These are phyloP conservation scores for Cryomyces minteri DNA, from an alignment of 495 filamentous ascomycete genomes.

Conservation along the genomic window DNA sequence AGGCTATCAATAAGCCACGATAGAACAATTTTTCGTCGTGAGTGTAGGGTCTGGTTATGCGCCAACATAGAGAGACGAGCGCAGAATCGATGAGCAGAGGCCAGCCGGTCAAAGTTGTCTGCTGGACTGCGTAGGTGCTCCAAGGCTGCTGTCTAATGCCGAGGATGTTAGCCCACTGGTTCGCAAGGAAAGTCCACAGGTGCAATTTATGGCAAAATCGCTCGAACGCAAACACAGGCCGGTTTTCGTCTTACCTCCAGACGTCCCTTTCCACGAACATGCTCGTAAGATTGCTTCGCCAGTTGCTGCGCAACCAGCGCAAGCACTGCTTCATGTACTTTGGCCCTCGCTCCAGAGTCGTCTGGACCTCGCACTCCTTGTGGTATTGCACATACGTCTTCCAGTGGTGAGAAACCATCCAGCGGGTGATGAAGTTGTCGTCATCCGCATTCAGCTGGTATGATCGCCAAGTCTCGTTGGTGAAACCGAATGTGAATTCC, in stretches of 20 bases:
- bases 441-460: conserved; percentile 44
- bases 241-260: conserved; percentile 24
- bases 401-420: conserved; percentile 34
- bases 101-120: conserved; percentile 40
- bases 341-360: conserved; percentile 33
- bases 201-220: too few relatives aligned
- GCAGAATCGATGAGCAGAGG: conserved; percentile 35
- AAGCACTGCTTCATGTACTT: conserved; percentile 42
- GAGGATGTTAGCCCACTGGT: not conserved
- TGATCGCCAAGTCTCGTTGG: conserved; percentile 33
- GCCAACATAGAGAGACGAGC: conserved; percentile 20
- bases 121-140: conserved; percentile 41
- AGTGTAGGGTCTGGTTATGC: not conserved
- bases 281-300: conserved; percentile 40
- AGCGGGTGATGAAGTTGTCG: conserved; percentile 54
- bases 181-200: too few relatives aligned
- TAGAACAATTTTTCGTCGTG: not conserved
- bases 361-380: conserved; percentile 35
- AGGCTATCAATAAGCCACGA: conserved; percentile 15
- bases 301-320: conserved; percentile 46
- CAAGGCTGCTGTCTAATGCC: conserved; percentile 31
- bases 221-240: not conserved
- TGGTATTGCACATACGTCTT: conserved; percentile 44
- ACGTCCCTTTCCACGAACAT: conserved; percentile 33
- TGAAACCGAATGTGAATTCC: conserved; percentile 45